Evolutionary conservation across 257 asterid species (phyloP), one percentile per base, ranked within the genome.

Genomic region (Salvia hispanica): DNA sequence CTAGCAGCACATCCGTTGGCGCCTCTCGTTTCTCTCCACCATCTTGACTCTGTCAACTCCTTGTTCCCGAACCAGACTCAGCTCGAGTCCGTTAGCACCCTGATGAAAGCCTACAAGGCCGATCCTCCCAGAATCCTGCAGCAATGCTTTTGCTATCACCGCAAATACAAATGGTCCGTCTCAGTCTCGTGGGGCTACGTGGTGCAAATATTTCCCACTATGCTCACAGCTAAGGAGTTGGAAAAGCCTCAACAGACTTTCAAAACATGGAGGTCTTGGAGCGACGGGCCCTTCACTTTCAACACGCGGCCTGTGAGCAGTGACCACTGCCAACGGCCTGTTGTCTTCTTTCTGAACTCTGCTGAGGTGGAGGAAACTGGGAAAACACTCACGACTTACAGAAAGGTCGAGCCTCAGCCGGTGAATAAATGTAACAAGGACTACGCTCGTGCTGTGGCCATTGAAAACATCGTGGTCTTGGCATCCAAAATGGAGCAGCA

Each of bases 21-120:
- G 8, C 95, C 97, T 0, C 81, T 88, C 2, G 92, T 93, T 6
- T 90, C 98, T 1, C 94, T 93, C 50, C 98, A 93, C 82, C 98
- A 92, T 74, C 90, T 88, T 18, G 97, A 86, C 75, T 36, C 62
- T 8, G 88, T 92, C 5, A 50, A 71, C 9, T 74, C 95, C 0
- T 64, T 92, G 74, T 90, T 92, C 55, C 95, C 95, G 0, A 78
- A 79, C 74, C 74, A 58, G 42, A 79, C 88, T 5, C 96, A 78
- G 64, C 76, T 84, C 11, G 81, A 84, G 12, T 85, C 98, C 0
- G 15, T 90, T 28, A 58, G 16, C 34, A 62, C 80, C 47, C 77
- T 93, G 7, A 72, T 81, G 77, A 47, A 64, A 37, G 92, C 98
- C 4, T 85, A 86, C 66, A 64, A 70, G 16, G 55, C 53, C 1